Base-by-base conservation (phyloP, 2,329 filamentous ascomycete species). In the Pestalotiopsis sp. region DNA sequence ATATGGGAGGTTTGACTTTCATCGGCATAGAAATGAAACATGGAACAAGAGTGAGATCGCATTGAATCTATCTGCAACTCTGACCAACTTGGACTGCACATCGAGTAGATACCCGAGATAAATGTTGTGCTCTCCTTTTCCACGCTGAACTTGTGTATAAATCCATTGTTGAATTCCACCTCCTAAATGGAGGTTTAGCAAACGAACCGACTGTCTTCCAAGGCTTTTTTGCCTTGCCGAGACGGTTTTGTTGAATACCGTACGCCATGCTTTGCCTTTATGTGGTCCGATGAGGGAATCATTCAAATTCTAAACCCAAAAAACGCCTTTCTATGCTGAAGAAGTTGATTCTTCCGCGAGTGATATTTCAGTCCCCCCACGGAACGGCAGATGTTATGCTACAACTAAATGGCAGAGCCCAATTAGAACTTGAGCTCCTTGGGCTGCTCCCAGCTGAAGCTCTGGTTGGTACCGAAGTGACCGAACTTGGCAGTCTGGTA, bases 401-500 rank as follows among this genome's bases (percentile, higher is more conserved):
- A 31, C 71, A 74, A 77, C 57, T 36, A 61, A n/a, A 27, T 17
- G 45, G 45, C 20, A 17, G 17, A 38, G n/a, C 17, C 12, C n/a
- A 82, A 25, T 90, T 97, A 98, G 85, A 93, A 92, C 85, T 93
- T 95, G 80, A 99, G 93, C 76, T 87, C 78, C 93, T 97, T 98
- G 80, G 96, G 95, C 90, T 98, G 90, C 91, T 99, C 96, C 96
- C 96, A 99, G 85, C 87, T 90, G 90, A 99, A 99, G 83, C 83
- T 87, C 90, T 97, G 96, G 93, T 98, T 96, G 85, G 94, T 97
- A 75, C 88, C 88, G 86, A 99, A 99, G 90, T 99, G 96, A 78
- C 96, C 96, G 87, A 98, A 98, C 93, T 98, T 98, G 85, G 96
- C 96, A 69, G 96, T 99, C 88, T 95, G 90, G 89, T 91, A 91